Conservation (phyloP, 2,329 filamentous ascomycete genomes). For the Macrophomina tecta region DNA sequence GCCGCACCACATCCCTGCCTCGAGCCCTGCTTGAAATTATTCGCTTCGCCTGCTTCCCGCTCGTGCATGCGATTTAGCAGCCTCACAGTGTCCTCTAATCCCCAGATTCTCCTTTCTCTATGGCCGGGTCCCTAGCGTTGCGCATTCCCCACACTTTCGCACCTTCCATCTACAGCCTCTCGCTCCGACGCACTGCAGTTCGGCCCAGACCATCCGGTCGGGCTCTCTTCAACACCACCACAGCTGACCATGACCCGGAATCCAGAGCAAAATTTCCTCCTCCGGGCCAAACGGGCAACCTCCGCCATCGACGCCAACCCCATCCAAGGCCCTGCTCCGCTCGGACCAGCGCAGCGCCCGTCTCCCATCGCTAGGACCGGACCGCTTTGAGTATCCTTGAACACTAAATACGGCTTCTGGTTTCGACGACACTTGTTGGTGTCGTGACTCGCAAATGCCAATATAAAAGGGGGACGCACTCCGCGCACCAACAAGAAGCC, state of each 20-base stretch:
- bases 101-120: neutral
- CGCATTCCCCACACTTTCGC: constrained; percentile 14
- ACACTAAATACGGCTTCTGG: neutral
- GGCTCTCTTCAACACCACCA: constrained; percentile 11
- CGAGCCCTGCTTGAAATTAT: neutral
- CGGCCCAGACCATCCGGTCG: neutral
- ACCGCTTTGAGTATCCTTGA: constrained; percentile 3
- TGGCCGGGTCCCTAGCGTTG: neutral
- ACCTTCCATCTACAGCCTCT: constrained; percentile 16
- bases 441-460: constrained; percentile 15
- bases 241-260: constrained; percentile 12
- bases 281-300: neutral
- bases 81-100: neutral
- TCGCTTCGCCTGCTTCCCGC: constrained; percentile 3
- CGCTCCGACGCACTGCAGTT: constrained; percentile 9
- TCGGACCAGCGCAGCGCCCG: neutral
- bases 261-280: neutral
- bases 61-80: neutral
- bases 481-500: neutral
- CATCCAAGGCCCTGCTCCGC: neutral
- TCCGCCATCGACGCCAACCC: neutral
- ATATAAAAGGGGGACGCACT: constrained; percentile 1
- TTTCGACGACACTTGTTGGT: neutral
- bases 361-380: constrained; percentile 10
- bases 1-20: neutral